A percentile compares a stretch with the other conserved stretches of the same genome.
Conservation (phyloP, 164 flowering plant species). For the Echeveria elegans region DNA sequence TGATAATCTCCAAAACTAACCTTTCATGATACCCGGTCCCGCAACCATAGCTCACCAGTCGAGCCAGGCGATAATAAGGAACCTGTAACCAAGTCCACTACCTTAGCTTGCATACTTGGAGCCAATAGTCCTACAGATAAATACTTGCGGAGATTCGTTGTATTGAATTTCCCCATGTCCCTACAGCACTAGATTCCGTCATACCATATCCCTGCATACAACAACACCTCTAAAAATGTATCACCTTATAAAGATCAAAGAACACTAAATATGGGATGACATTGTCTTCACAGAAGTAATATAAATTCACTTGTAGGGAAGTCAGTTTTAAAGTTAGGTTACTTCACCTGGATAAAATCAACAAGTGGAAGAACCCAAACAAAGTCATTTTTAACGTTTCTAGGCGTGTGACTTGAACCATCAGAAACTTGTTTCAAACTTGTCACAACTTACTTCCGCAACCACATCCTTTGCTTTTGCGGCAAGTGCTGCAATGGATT, state of each 20-base stretch:
- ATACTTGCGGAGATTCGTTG: slow-evolving; percentile 26
- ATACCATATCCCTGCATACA: slow-evolving; percentile 69
- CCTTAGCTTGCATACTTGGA: slow-evolving; percentile 70
- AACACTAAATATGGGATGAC: background rate
- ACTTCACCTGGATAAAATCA: too few species aligned
- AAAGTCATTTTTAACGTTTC: too few species aligned
- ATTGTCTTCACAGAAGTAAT: too few species aligned
- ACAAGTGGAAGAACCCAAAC: too few species aligned
- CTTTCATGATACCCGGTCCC: slow-evolving; percentile 73
- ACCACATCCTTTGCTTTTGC: too few species aligned
- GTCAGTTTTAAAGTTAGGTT: too few species aligned
- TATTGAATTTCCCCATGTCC: slow-evolving; percentile 66
- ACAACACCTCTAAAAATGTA: background rate
- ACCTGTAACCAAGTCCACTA: slow-evolving; percentile 45
- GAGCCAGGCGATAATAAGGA: slow-evolving; percentile 49
- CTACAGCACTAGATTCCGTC: slow-evolving; percentile 83
- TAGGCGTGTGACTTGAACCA: too few species aligned
- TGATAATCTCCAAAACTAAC: too few species aligned
- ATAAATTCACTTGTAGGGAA: too few species aligned
- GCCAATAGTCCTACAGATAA: slow-evolving; percentile 66
- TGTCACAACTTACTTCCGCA: too few species aligned
- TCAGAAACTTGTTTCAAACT: too few species aligned
- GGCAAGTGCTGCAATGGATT: too few species aligned
- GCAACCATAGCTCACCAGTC: slow-evolving; percentile 65
- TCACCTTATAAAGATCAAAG: background rate